Percentiles rank a stretch among this genome's conserved stretches.
Conservation (phyloP, 2,329 filamentous ascomycete genomes). For the Stachybotrys chlorohalonatus region DNA sequence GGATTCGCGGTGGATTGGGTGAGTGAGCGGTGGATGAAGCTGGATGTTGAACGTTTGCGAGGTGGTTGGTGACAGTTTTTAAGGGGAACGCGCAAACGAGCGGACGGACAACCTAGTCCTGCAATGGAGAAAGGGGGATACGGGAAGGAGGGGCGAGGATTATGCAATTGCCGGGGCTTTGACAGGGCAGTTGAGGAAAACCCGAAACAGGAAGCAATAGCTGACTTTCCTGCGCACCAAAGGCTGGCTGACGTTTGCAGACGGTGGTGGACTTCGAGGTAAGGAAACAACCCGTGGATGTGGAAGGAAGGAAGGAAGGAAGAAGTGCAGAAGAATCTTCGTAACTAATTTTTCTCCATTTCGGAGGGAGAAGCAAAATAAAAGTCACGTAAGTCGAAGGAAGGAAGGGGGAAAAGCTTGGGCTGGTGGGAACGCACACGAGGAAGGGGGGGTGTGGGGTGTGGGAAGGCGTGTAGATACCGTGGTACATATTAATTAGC, state of each 20-base stretch:
- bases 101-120: slow-evolving; percentile 26
- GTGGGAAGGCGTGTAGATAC: slow-evolving; percentile 6
- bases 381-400: slow-evolving; percentile 4
- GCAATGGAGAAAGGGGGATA: slow-evolving; percentile 12
- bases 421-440: not conserved
- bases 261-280: slow-evolving; percentile 1
- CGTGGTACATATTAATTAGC: not conserved
- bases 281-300: slow-evolving; percentile 7
- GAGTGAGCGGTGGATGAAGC: slow-evolving; percentile 3
- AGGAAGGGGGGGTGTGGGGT: slow-evolving; percentile 3
- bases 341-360: not conserved
- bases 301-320: slow-evolving; percentile 4
- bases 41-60: slow-evolving; percentile 8
- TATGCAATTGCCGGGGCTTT: slow-evolving; percentile 27
- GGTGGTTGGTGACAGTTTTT: slow-evolving; percentile 18
- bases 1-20: slow-evolving; percentile 11
- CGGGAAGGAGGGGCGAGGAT: slow-evolving; percentile 15
- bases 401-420: slow-evolving; percentile 3
- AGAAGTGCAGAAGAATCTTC: not conserved
- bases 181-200: slow-evolving; percentile 9
- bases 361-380: slow-evolving; percentile 3
- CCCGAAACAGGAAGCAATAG: slow-evolving; percentile 9
- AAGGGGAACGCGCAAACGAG: slow-evolving; percentile 28
- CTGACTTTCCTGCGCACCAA: slow-evolving; percentile 18
- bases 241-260: not conserved